Evolutionary conservation across 768 basidiomycete species (phyloP).

Genomic region (Russula lepida): DNA sequence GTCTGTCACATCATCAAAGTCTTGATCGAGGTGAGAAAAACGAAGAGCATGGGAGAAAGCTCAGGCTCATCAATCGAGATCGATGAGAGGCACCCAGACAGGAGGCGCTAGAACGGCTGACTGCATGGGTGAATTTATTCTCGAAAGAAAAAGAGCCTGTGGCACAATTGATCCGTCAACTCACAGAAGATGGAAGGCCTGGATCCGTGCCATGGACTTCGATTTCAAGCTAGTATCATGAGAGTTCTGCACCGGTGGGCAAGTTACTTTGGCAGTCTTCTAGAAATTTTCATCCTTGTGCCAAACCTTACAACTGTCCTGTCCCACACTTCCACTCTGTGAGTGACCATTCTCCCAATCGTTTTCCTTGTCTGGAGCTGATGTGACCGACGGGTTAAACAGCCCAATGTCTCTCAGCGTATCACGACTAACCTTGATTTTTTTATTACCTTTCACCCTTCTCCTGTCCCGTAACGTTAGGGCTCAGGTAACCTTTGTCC

Average conservation of each 20-base stretch:
- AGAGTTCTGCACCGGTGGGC: no score
- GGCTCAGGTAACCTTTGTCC: conserved; percentile 18
- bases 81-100: not conserved
- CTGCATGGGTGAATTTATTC: not conserved
- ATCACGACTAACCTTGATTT: not conserved
- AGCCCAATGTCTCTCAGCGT: not conserved
- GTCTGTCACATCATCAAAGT: not conserved
- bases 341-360: not conserved
- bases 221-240: no score
- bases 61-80: no score
- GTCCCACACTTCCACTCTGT: not conserved
- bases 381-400: not conserved
- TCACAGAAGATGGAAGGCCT: no score
- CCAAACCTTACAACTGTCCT: not conserved
- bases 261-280: not conserved
- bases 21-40: not conserved
- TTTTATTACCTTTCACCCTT: not conserved
- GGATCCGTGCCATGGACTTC: no score
- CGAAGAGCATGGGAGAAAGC: not conserved
- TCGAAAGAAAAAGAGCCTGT: not conserved
- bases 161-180: no score
- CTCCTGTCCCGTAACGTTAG: not conserved
- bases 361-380: not conserved
- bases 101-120: not conserved
- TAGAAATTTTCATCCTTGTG: not conserved